Base-by-base conservation (phyloP, 2,329 filamentous ascomycete genomes). In the Cryphonectria carpinicola region DNA sequence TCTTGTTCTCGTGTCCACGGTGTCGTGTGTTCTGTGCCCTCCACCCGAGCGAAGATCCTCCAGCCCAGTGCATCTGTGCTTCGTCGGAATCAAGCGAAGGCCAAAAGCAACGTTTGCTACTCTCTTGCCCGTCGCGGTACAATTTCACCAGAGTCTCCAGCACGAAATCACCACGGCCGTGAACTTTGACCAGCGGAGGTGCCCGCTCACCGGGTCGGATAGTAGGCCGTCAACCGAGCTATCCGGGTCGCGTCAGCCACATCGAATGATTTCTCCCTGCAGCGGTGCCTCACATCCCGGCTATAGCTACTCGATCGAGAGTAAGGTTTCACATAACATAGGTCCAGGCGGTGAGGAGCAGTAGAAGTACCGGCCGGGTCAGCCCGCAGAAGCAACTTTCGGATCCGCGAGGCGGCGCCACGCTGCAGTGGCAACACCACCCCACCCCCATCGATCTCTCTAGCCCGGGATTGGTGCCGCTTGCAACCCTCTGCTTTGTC, bases 241-340 rank as follows among this genome's bases (percentile, higher is more conserved):
- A 41, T 56, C 35, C 52, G 46, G 54, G 61, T 56, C 63, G 64
- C 49, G 39, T 70, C 58, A 71, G 67, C 64, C 56, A 69, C 67
- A 66, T 71, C 70, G 70, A 63, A 71, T 70, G 70, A 66, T 70
- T 70, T 39, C 32, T 17, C 13, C 22, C 62, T 70, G 70, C 67
- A 52, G 37, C 43, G 28, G 17, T 19, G 35, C 58, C 39, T 39
- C 58, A 39, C 32, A 61, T 39, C 19, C 39, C 58, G 32, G 35
- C 28, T 61, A 37, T 39, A 39, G 22, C 58, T n/a, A 22, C 58
- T n/a, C 17, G 17, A 61, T 61, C 35, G 35, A 61, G 32, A 22
- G 17, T 61, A 1, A 39, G 22, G 58, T 37, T 61, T 22, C 58
- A 61, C 22, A 39, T 22, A 4, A 39, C 19, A 39, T 61, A 37